Percentiles rank a stretch among this genome's conserved stretches.
phyloP scores from a whole-genome alignment of 2,329 filamentous ascomycete genomes.

The Pseudocercospora fijiensis region DNA sequence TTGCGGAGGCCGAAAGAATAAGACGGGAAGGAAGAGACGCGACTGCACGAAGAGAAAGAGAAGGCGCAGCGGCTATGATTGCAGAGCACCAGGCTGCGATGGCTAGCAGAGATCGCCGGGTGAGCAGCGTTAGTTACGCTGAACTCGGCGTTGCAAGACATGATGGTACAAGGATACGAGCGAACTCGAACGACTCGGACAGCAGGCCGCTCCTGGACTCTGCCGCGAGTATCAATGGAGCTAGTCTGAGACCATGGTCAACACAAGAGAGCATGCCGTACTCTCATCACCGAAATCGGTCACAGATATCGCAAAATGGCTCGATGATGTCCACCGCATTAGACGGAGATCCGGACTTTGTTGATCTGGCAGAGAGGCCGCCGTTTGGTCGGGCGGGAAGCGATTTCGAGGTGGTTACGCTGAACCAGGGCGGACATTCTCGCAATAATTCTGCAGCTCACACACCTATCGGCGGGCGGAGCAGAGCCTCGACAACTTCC shows the following conservation, averaged over 20 bases:
- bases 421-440: conserved; percentile 42
- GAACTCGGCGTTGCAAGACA: conserved; percentile 73
- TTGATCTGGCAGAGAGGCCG: conserved; percentile 30
- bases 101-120: conserved; percentile 58
- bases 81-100: conserved; percentile 60
- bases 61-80: conserved; percentile 48
- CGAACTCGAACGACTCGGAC: conserved; percentile 72
- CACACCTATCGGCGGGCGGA: conserved; percentile 26
- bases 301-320: conserved; percentile 40
- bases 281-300: conserved; percentile 45
- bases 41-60: conserved; percentile 43
- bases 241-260: conserved; percentile 33
- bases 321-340: conserved; percentile 44
- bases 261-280: conserved; percentile 25
- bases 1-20: conserved; percentile 65
- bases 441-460: conserved; percentile 27
- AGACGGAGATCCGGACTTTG: conserved; percentile 36
- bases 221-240: conserved; percentile 60
- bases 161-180: conserved; percentile 72
- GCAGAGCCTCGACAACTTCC: conserved; percentile 31
- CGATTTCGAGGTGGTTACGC: conserved; percentile 47
- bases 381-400: conserved; percentile 37
- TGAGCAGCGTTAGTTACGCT: conserved; percentile 74
- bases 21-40: conserved; percentile 56
- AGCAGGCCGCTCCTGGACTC: conserved; percentile 68